Evolutionary conservation across 1,284 basidiomycete species (phyloP), one percentile per base, ranked within the genome.

Genomic region (Peniophora sp.): DNA sequence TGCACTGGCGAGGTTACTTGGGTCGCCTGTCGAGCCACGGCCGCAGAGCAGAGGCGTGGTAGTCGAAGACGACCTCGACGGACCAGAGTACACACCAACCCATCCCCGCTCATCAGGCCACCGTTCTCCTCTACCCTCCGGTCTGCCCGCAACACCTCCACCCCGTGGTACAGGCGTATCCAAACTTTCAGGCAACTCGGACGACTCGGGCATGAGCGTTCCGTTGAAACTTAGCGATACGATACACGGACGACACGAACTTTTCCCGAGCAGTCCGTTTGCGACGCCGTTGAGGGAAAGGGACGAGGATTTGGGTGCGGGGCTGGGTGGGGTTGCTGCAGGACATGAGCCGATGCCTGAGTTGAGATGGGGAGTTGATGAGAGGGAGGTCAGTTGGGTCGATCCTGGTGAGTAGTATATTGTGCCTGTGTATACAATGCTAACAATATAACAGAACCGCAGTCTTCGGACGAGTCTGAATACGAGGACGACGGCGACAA

Each of bases 351-450:
- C 34, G 34, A 36, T 36, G 34, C n/a, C 34, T 36, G 34, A n/a
- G 34, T n/a, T 36, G 10, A n/a, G 34, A 10, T 36, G 34, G 34
- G 34, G n/a, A 10, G 34, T 36, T 10, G 34, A n/a, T 45, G 66
- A 83, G 19, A 76, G 85, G 56, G 79, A 86, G 61, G 83, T 85
- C 47, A 89, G 85, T 57, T 89, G 86, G 85, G 70, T 85, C 38
- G 77, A 82, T 44, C 81, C 75, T 62, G 80, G 85, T 86, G 56
- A 54, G 75, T 71, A 38, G 45, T 27, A 50, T 51, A n/a, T n/a
- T n/a, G n/a, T n/a, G n/a, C n/a, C n/a, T n/a, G n/a, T n/a, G n/a
- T n/a, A n/a, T n/a, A n/a, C n/a, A n/a, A n/a, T n/a, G n/a, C n/a
- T 72, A 84, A 45, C 71, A 36, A n/a, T 36, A 10, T 36, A 10